Base-by-base conservation (phyloP, 1,284 basidiomycete species). In the Ceratobasidium papillatum region DNA sequence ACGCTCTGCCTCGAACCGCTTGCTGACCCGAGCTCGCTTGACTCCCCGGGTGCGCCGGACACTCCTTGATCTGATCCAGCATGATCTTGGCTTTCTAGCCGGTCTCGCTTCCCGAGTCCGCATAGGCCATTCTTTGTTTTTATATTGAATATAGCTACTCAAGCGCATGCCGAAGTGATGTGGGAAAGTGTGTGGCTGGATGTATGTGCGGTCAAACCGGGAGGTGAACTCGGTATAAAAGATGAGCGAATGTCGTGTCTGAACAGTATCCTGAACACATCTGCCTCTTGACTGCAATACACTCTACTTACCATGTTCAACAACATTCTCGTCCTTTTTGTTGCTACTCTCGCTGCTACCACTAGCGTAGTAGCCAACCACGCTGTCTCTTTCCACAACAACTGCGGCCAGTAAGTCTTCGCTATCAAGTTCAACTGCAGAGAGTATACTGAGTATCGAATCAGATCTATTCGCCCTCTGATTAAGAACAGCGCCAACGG, bases 401-500 rank as follows among this genome's bases (percentile, higher is more conserved):
- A 68, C 65, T 65, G 63, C 17, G 30, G 45, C 27, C 25, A 25
- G 63, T 65, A 41, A 49, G 63, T 65, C 17, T 51, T 22, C 19
- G 3, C 12, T 7, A 5, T 41, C 38, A 7, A 41, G 38, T 7
- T 41, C 47, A 22, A 30, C 12, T 14, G 3, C n/a, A n/a, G 43
- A 32, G 47, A 5, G 27, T 65, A 25, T 38, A 41, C 27, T 62
- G 34, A 43, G 19, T 8, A 14, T 19, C 3, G 2, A 3, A 32
- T 51, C 30, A 65, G 63, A 14, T 17, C 11, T 32, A 45, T 65
- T 12, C 43, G 63, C 45, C 63, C 63, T 22, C 45, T 65, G 17
- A 65, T 65, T 30, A 65, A 65, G 36, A 65, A 65, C 63, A 65
- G 43, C 12, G 63, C 63, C 43, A 51, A 68, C 22, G 65, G 49